phyloP scores from a whole-genome alignment of 345 rosid species.

The Streptanthus diversifolius region DNA sequence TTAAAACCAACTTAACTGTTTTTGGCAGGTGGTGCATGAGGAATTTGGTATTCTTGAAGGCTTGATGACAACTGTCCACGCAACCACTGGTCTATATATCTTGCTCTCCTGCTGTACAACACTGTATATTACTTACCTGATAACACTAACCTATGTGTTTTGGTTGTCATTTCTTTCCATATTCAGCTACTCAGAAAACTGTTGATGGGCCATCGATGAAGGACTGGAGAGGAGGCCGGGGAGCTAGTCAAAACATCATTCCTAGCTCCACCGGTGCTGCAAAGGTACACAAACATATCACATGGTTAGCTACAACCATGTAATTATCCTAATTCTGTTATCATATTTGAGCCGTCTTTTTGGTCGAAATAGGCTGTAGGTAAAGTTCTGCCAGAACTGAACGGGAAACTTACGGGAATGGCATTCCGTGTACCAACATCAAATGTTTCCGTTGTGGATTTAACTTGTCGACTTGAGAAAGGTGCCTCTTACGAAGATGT shows the following conservation, averaged over 20 bases:
- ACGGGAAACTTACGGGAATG: conserved; percentile 99
- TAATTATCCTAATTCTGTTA: not conserved
- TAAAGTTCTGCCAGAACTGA: conserved; percentile 95
- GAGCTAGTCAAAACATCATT: conserved; percentile 95
- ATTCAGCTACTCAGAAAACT: conserved; percentile 93
- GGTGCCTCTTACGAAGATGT: conserved; percentile 91
- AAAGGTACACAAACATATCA: conserved; percentile 47
- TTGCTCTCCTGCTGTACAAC: conserved; percentile 1
- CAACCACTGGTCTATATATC: conserved; percentile 75
- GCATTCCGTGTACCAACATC: conserved; percentile 99
- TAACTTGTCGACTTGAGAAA: conserved; percentile 95
- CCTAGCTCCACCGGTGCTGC: conserved; percentile 99
- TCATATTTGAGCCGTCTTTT: not conserved
- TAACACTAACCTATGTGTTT: conserved; percentile 4
- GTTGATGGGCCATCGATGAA: conserved; percentile 99
- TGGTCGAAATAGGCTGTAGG: conserved; percentile 75
- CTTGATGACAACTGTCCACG: conserved; percentile 99
- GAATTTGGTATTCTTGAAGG: conserved; percentile 97
- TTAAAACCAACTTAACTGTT: not conserved
- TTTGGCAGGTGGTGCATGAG: conserved; percentile 82
- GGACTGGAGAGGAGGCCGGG: conserved; percentile 99
- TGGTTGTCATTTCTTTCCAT: conserved; percentile 15
- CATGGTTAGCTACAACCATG: not conserved
- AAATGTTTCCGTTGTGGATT: conserved; percentile 94
- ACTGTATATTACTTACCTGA: not conserved